Evolutionary conservation across 2,329 filamentous ascomycete genomes (phyloP), one percentile per base, ranked within the genome.

Genomic region (Boeremia lycopersici): DNA sequence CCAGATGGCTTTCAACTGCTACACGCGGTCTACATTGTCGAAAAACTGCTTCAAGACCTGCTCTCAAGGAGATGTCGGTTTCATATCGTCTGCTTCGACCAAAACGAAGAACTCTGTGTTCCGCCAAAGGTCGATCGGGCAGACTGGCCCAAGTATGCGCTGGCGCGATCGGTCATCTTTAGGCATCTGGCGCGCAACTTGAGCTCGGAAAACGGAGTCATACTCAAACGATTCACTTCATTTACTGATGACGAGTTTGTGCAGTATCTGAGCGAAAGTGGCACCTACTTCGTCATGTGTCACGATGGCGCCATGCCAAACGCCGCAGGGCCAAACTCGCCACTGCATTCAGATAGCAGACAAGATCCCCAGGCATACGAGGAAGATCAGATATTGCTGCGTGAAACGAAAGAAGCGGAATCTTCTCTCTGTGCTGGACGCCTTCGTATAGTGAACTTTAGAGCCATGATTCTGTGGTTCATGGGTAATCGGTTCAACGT

Each of bases 21-120:
- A 0, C 89, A 91, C 69, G 88, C 87, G 0, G 81, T 86, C 4
- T 88, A 89, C 67, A 81, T 84, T 1, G 84, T 91, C 0, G 89
- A 93, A 70, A 78, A 76, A 6, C 87, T 91, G 59, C 78, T 92
- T 1, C 72, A 77, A 35, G 80, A 84, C 50, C 79, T 92, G 13
- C 76, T 79, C 36, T 80, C 81, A 49, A 80, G 88, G 43, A 85
- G 86, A 48, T 91, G 88, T 71, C 85, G 86, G 52, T 92, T 91
- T 63, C 83, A 91, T 58, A 72, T 92, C 56, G 76, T 86, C 13
- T 93, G 90, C 76, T 89, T 92, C 65, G 78, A 84, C 23, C 74
- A 80, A 50, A 78, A 86, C 50, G 74, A 81, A 60, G 67, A 77
- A 5, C 75, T 86, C 10, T 89, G 85, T 63, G 72, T 87, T 12